phyloP scores from a whole-genome alignment of 2,329 filamentous ascomycete species.

The Trichophyton benhamiae region DNA sequence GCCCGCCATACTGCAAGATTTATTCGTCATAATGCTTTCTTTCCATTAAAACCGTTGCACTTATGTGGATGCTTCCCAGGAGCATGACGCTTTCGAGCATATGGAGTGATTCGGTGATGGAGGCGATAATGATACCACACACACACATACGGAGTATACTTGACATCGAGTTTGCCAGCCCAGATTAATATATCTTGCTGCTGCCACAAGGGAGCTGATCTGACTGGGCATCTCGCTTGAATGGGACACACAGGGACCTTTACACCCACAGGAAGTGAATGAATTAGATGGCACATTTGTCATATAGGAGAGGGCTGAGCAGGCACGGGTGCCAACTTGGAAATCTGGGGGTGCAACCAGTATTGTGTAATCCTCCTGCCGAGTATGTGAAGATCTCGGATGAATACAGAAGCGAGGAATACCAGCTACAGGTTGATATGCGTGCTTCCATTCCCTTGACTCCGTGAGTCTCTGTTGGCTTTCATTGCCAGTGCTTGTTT shows the following conservation, averaged over 20 bases:
- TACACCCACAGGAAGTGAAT: background rate
- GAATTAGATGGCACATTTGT: background rate
- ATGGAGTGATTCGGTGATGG: background rate
- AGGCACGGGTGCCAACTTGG: background rate
- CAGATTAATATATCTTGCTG: background rate
- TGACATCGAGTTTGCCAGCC: background rate
- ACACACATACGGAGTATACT: background rate
- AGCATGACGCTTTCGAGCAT: background rate
- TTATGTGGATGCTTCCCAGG: background rate
- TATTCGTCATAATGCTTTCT: constrained; percentile 3
- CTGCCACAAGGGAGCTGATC: background rate
- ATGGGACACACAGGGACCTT: background rate
- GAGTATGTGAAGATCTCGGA: background rate
- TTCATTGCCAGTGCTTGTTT: background rate
- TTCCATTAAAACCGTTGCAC: background rate
- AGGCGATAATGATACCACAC: background rate
- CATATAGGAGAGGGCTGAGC: background rate
- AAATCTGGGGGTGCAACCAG: background rate
- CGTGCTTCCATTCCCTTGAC: too few species aligned
- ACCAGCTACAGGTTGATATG: too few species aligned
- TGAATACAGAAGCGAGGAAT: background rate
- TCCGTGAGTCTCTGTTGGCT: background rate
- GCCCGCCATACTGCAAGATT: background rate
- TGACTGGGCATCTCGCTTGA: background rate
- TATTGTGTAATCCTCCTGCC: background rate